Conservation (phyloP, 78 protist species). For the Polysphondylium violaceum region DNA sequence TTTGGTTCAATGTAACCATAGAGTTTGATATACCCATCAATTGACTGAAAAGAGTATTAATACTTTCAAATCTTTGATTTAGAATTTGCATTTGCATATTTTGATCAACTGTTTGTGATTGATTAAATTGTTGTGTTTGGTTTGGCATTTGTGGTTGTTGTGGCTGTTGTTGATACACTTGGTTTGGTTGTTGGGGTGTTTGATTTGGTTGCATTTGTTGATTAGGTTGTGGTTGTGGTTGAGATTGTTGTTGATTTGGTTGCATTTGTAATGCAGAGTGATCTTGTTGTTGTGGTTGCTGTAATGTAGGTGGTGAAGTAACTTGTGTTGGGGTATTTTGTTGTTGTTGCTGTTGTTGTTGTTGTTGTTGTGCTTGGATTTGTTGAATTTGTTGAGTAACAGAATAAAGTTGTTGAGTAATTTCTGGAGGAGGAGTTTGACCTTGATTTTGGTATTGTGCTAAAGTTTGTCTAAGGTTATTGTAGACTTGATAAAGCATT, state of each 20-base stretch:
- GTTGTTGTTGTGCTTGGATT: not conserved
- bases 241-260: constrained; percentile 22
- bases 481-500: not conserved
- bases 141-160: not conserved
- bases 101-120: not conserved
- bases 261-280: constrained; percentile 3
- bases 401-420: too few relatives aligned
- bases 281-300: not conserved
- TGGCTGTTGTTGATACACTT: not conserved
- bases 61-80: not conserved
- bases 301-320: not conserved
- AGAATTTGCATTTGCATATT: not conserved
- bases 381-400: constrained; percentile 3
- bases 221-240: constrained; percentile 30
- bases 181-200: not conserved
- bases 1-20: not conserved
- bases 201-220: constrained; percentile 2
- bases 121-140: not conserved
- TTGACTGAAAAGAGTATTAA: not conserved
- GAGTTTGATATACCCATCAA: not conserved
- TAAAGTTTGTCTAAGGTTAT: not conserved
- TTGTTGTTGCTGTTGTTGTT: not conserved
- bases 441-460: not conserved
- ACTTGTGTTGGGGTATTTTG: not conserved
- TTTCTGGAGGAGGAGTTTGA: not conserved